These are phyloP conservation scores for Dryas octopetala DNA, from an alignment of 306 rosid genomes.

Conservation along the genomic window DNA sequence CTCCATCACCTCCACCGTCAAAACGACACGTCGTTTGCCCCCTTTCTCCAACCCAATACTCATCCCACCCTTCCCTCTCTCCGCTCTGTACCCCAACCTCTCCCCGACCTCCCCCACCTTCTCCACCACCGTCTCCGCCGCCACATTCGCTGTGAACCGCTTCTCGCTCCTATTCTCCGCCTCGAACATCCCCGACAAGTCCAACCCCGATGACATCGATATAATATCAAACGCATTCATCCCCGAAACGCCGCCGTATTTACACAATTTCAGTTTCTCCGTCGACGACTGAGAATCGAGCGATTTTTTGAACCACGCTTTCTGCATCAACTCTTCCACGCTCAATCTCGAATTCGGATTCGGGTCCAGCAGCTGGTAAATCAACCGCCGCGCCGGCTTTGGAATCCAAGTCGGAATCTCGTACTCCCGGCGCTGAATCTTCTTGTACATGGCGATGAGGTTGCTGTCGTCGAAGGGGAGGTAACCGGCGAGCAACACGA, in stretches of 20 bases:
- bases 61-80: conserved; percentile 57
- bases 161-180: conserved; percentile 36
- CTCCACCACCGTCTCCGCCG: conserved; percentile 47
- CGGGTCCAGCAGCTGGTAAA: conserved; percentile 68
- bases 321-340: conserved; percentile 36
- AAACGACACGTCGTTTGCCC: conserved; percentile 23
- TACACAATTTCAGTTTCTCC: background rate
- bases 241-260: conserved; percentile 22
- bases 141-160: conserved; percentile 51
- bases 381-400: conserved; percentile 51
- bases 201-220: conserved; percentile 82
- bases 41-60: conserved; percentile 66
- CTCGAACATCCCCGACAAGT: conserved; percentile 73
- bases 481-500: conserved; percentile 59
- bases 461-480: conserved; percentile 73
- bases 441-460: conserved; percentile 60
- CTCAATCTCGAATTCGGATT: conserved; percentile 59
- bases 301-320: conserved; percentile 57
- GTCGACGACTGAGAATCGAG: conserved; percentile 8
- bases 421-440: conserved; percentile 55
- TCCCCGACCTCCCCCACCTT: conserved; percentile 58
- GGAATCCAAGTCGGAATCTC: conserved; percentile 59
- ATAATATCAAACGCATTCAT: conserved; percentile 90
- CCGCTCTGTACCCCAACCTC: conserved; percentile 56
- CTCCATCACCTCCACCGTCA: conserved; percentile 55